phyloP scores from a whole-genome alignment of 305 asterid genomes.

The Striga hermonthica region DNA sequence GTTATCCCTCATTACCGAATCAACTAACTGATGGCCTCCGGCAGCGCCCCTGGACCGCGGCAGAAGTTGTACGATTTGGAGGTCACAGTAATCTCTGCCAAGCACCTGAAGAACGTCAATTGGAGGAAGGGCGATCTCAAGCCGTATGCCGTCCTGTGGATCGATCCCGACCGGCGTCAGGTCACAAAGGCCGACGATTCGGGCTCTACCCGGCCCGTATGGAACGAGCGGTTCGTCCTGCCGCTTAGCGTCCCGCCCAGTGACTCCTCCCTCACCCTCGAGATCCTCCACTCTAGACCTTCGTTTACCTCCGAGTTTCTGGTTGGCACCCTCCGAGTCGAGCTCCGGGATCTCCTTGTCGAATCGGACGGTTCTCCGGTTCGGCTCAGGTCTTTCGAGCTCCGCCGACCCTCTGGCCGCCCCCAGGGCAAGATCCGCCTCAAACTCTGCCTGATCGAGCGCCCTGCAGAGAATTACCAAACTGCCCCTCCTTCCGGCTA shows the following conservation, averaged over 20 bases:
- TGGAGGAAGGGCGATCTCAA: constrained; percentile 84
- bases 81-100: constrained; percentile 69
- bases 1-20: constrained; percentile 33
- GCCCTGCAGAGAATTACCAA: constrained; percentile 53
- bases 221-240: constrained; percentile 83
- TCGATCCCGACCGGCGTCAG: constrained; percentile 77
- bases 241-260: constrained; percentile 52
- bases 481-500: constrained; percentile 58
- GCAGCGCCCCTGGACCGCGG: constrained; percentile 42
- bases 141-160: constrained; percentile 79
- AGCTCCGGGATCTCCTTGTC: constrained; percentile 46
- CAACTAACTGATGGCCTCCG: constrained; percentile 38
- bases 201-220: constrained; percentile 66
- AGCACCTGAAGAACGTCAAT: constrained; percentile 82
- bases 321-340: constrained; percentile 63
- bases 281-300: constrained; percentile 81
- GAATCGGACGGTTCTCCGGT: constrained; percentile 35
- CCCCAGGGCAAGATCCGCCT: constrained; percentile 86
- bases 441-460: constrained; percentile 53
- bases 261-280: constrained; percentile 57
- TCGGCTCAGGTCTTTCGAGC: constrained; percentile 44
- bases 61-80: constrained; percentile 59
- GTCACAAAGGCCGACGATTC: constrained; percentile 83
- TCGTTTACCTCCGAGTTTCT: constrained; percentile 72
- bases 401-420: constrained; percentile 83